Evolutionary conservation across 805 yeast species (phyloP).

Genomic region (Brettanomyces nanus): DNA sequence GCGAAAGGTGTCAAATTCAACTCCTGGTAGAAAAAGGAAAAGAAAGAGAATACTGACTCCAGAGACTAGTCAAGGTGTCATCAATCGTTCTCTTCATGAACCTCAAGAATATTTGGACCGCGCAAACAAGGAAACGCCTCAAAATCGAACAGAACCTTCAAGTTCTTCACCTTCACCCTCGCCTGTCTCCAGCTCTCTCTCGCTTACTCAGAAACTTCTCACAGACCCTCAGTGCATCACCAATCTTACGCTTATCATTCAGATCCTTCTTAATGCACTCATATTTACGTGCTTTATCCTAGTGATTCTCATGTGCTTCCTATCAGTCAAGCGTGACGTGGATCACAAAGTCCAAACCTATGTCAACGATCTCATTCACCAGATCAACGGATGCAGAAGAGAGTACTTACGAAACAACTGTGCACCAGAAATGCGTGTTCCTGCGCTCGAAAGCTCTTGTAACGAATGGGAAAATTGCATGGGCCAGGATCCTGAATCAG

Average conservation of each 20-base stretch:
- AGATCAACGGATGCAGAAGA: constrained; percentile 59
- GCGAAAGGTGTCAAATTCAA: constrained; percentile 5
- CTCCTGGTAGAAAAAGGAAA: constrained; percentile 8
- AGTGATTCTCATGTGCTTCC: constrained; percentile 14
- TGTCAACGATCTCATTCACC: constrained; percentile 49
- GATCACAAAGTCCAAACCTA: constrained; percentile 58
- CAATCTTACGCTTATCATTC: constrained; percentile 20
- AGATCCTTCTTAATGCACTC: constrained; percentile 19
- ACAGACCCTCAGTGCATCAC: constrained; percentile 21
- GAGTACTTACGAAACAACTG: constrained; percentile 72
- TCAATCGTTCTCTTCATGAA: neutral
- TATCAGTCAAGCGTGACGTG: constrained; percentile 45
- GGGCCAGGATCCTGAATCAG: constrained; percentile 60
- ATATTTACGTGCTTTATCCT: constrained; percentile 15
- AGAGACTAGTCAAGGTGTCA: neutral
- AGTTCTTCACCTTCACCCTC: neutral
- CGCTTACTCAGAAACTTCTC: constrained; percentile 10
- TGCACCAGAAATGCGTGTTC: constrained; percentile 53
- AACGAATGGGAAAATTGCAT: constrained; percentile 73
- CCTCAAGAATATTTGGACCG: neutral
- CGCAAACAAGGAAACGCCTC: neutral
- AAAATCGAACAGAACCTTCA: constrained; percentile 1
- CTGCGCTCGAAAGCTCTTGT: constrained; percentile 67
- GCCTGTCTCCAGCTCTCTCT: constrained; percentile 1
- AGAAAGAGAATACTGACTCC: constrained; percentile 12